These are phyloP conservation scores for Globisporangium lucens DNA, from an alignment of 352 stramenopile genomes.

Conservation along the genomic window DNA sequence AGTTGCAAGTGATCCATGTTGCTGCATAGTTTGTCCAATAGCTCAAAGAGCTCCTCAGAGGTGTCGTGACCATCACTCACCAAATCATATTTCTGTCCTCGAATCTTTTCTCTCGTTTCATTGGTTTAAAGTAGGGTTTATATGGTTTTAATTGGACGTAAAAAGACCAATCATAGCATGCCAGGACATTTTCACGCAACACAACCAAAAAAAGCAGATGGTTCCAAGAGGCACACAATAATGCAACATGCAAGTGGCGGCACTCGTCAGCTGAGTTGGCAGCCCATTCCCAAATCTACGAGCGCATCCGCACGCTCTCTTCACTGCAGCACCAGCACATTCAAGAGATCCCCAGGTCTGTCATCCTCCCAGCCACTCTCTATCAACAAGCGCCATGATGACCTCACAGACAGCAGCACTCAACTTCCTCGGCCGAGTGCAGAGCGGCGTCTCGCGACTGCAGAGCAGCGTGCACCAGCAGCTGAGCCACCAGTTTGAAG, in stretches of 20 bases:
- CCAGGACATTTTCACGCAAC: not conserved
- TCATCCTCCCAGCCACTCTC: not conserved
- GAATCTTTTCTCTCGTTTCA: not conserved
- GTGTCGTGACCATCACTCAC: not conserved
- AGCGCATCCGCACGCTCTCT: not conserved
- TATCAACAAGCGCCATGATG: conserved; percentile 3
- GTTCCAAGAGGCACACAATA: not conserved
- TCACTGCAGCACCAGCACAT: not conserved
- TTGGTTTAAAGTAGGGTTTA: not conserved
- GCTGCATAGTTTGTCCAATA: too few relatives aligned
- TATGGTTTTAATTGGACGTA: not conserved
- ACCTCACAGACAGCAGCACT: conserved; percentile 15
- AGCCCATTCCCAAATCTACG: not conserved
- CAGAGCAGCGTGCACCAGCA: conserved; percentile 37
- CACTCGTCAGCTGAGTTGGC: not conserved
- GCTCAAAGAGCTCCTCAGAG: too few relatives aligned
- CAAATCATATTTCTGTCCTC: not conserved
- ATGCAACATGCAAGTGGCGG: not conserved
- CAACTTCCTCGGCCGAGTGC: conserved; percentile 30
- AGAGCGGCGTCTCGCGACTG: conserved; percentile 32
- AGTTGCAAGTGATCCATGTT: too few relatives aligned
- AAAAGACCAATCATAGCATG: not conserved
- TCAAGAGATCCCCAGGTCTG: too few relatives aligned
- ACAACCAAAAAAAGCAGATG: not conserved
- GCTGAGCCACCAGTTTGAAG: conserved; percentile 24